Evolutionary conservation across 257 asterid genomes (phyloP).

Genomic region (Rubia yunnanensis): DNA sequence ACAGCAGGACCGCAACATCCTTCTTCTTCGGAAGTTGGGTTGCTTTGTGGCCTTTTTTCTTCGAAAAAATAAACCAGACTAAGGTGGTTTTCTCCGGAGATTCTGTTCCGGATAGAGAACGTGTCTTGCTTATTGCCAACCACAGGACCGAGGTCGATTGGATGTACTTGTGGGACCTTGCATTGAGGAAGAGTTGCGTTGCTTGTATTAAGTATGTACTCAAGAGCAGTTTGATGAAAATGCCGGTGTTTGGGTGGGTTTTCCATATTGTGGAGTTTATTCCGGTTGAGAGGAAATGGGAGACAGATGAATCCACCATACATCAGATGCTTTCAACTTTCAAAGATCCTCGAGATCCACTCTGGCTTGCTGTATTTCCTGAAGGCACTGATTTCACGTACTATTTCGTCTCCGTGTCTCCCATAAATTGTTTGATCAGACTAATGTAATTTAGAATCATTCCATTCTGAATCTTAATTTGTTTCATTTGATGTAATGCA

Average conservation of each 20-base stretch:
- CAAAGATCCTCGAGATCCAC: conserved; percentile 50
- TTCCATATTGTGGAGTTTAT: conserved; percentile 82
- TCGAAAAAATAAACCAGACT: conserved; percentile 70
- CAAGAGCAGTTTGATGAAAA: conserved; percentile 79
- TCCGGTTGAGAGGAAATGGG: conserved; percentile 88
- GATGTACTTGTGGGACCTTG: conserved; percentile 97
- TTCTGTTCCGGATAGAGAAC: conserved; percentile 47
- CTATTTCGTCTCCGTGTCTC: conserved; percentile 13
- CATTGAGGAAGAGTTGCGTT: conserved; percentile 56
- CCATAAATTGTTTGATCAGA: neutral
- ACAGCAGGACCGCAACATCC: conserved; percentile 56
- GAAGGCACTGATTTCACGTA: conserved; percentile 99
- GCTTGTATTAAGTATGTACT: conserved; percentile 69
- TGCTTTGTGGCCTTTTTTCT: conserved; percentile 85
- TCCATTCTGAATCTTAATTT: neutral
- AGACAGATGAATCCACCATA: conserved; percentile 55
- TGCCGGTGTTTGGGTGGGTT: conserved; percentile 87
- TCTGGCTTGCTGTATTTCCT: conserved; percentile 91
- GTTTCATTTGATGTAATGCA: conserved; percentile 25
- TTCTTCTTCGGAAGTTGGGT: conserved; percentile 74
- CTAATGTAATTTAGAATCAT: neutral
- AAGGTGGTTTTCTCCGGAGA: conserved; percentile 82
- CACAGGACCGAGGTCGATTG: conserved; percentile 93
- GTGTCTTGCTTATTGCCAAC: conserved; percentile 66
- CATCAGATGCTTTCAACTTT: conserved; percentile 44